Conservation (phyloP, 2,329 filamentous ascomycete genomes). For the Fusarium pseudograminearum region DNA sequence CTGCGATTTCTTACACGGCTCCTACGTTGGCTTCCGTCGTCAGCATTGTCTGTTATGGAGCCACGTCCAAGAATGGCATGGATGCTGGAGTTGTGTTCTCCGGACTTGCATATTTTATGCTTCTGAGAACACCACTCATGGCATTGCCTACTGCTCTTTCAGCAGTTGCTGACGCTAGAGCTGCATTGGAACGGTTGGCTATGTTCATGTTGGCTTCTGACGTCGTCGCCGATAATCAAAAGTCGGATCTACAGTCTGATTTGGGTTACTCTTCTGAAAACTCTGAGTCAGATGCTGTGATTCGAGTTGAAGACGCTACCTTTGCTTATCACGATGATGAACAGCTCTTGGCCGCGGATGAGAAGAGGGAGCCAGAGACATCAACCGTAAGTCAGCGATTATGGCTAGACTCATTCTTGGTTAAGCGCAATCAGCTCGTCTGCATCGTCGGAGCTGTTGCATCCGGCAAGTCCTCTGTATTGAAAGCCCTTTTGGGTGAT, state of each 20-base stretch:
- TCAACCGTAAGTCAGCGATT: neutral
- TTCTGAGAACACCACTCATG: conserved; percentile 16
- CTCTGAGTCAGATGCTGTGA: neutral
- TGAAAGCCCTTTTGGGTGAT: conserved; percentile 20
- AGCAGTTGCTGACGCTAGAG: conserved; percentile 23
- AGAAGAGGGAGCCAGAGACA: neutral
- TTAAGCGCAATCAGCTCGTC: conserved; percentile 10
- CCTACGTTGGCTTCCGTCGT: conserved; percentile 27
- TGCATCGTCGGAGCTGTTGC: conserved; percentile 24
- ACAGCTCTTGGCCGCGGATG: neutral
- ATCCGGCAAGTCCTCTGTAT: conserved; percentile 23
- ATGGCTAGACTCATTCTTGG: neutral
- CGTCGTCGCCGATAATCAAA: accelerated
- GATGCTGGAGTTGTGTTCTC: conserved; percentile 25
- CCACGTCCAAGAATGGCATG: conserved; percentile 21
- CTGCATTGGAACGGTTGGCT: conserved; percentile 15
- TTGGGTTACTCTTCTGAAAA: neutral
- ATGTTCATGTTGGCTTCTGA: conserved; percentile 30
- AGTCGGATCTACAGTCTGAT: neutral
- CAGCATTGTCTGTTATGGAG: conserved; percentile 29
- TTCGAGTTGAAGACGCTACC: conserved; percentile 1
- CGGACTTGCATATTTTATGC: conserved; percentile 15
- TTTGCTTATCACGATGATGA: conserved; percentile 31
- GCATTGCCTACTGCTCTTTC: conserved; percentile 23
- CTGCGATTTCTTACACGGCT: conserved; percentile 20